Percentiles rank a stretch among this genome's conserved stretches.
These are phyloP conservation scores for Ustilago bromivora DNA, from an alignment of 1,284 basidiomycete genomes.

Conservation along the genomic window DNA sequence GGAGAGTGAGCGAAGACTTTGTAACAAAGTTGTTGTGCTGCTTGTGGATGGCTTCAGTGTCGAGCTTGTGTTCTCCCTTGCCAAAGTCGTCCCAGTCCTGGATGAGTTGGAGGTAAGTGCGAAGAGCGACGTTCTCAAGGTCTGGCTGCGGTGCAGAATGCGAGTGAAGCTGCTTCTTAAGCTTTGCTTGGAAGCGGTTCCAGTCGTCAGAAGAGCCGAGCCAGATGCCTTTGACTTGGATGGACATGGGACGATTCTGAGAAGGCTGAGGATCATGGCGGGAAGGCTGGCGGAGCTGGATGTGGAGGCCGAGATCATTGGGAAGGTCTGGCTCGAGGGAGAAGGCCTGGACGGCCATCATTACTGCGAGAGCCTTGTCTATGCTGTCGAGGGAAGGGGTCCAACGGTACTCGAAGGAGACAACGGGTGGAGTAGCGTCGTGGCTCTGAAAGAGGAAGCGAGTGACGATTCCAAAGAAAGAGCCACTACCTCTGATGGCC, in stretches of 20 bases:
- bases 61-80: constrained; percentile 54
- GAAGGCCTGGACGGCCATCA: constrained; percentile 54
- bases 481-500: constrained; percentile 68
- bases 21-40: constrained; percentile 63
- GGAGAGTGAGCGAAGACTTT: constrained; percentile 54
- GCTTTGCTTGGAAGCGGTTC: constrained; percentile 8
- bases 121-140: constrained; percentile 9
- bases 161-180: constrained; percentile 27
- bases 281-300: constrained; percentile 49
- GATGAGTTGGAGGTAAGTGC: constrained; percentile 53
- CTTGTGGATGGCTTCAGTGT: constrained; percentile 54
- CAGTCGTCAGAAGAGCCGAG: constrained; percentile 34
- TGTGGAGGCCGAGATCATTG: constrained; percentile 55
- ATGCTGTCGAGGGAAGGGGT: constrained; percentile 26
- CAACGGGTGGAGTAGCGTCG: constrained; percentile 52
- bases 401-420: constrained; percentile 58
- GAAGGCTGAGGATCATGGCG: constrained; percentile 24
- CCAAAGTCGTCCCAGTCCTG: constrained; percentile 66
- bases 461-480: constrained; percentile 69
- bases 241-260: constrained; percentile 19
- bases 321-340: constrained; percentile 25
- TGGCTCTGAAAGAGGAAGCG: constrained; percentile 54
- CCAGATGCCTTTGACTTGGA: constrained; percentile 56
- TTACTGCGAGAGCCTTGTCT: constrained; percentile 27
- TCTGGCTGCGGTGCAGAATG: constrained; percentile 41